Conservation (phyloP, 1,284 basidiomycete species). For the Phylloboletellus chloephorus region DNA sequence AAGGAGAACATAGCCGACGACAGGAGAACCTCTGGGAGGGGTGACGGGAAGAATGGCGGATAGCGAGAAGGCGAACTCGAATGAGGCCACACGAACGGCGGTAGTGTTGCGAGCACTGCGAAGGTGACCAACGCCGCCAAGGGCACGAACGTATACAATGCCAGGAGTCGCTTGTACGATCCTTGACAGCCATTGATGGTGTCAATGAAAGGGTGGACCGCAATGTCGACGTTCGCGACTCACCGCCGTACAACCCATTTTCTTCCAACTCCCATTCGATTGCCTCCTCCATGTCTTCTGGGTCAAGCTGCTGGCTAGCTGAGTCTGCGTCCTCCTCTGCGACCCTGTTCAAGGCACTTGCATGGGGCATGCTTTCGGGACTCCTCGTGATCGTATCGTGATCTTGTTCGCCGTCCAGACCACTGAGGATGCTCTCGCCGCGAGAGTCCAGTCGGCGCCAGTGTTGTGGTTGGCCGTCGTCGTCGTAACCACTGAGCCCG, state of each 20-base stretch:
- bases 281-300: constrained; percentile 34
- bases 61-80: constrained; percentile 35
- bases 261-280: constrained; percentile 53
- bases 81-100: constrained; percentile 41
- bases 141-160: constrained; percentile 54
- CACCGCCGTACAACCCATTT: constrained; percentile 57
- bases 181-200: constrained; percentile 36
- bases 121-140: constrained; percentile 46
- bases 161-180: constrained; percentile 51
- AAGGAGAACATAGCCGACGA: constrained; percentile 58
- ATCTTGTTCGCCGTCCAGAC: constrained; percentile 25
- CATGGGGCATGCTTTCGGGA: constrained; percentile 33
- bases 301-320: constrained; percentile 14
- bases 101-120: constrained; percentile 44
- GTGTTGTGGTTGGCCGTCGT: constrained; percentile 22
- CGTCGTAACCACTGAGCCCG: constrained; percentile 24
- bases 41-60: constrained; percentile 47
- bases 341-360: constrained; percentile 36
- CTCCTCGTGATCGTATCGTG: constrained; percentile 23
- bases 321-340: constrained; percentile 38
- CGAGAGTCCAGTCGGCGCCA: constrained; percentile 32
- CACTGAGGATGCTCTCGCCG: constrained; percentile 31
- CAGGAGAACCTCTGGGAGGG: constrained; percentile 54
- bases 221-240: constrained; percentile 12
- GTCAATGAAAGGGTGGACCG: constrained; percentile 7